These are phyloP conservation scores for Tolypocladium inflatum DNA, from an alignment of 2,329 filamentous ascomycete genomes.

Conservation along the genomic window DNA sequence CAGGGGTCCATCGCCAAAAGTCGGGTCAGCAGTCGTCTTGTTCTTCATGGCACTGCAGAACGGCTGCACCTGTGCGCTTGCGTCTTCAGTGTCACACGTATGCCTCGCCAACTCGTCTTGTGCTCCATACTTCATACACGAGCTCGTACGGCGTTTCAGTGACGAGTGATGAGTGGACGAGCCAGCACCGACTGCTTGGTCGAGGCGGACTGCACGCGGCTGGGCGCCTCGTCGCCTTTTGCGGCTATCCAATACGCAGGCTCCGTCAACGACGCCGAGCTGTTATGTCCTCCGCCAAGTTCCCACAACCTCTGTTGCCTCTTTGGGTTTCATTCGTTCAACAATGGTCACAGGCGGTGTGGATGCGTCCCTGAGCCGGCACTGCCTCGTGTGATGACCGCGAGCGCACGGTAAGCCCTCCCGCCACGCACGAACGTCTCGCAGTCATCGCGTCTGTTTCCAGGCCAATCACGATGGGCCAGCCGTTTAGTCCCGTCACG, in stretches of 20 bases:
- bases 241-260: background rate
- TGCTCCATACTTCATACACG: background rate
- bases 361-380: background rate
- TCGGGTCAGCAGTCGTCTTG: background rate
- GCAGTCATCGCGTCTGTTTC: background rate
- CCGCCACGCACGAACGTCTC: background rate
- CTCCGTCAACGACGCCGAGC: background rate
- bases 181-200: background rate
- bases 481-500: background rate
- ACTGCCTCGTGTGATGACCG: background rate
- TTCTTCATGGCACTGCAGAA: background rate
- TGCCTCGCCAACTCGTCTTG: background rate
- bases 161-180: background rate
- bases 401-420: background rate
- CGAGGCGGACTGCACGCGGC: background rate
- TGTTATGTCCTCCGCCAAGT: background rate
- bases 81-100: background rate
- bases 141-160: background rate
- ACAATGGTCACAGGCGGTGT: background rate
- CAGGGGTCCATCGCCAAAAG: background rate
- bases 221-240: background rate
- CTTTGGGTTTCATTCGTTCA: background rate
- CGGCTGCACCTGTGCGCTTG: background rate
- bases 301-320: too few relatives aligned
- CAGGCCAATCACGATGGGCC: background rate